Evolutionary conservation across 2,329 filamentous ascomycete species (phyloP).

Genomic region (Penicillium hordei): DNA sequence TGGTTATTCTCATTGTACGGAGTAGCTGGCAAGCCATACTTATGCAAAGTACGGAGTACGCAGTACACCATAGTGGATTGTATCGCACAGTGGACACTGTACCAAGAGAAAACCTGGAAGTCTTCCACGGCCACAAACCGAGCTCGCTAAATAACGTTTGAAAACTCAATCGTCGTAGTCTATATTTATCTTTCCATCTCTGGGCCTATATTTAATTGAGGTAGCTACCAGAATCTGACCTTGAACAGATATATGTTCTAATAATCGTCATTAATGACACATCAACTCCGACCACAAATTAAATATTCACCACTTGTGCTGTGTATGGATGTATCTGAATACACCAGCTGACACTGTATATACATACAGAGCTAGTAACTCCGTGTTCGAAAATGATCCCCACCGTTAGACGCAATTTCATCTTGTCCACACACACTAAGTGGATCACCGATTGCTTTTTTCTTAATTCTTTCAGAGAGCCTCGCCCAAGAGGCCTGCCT

Average conservation of each 20-base stretch:
- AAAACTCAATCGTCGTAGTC: neutral
- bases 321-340: neutral
- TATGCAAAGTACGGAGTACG: neutral
- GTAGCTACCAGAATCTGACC: neutral
- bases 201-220: neutral
- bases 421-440: constrained; percentile 19
- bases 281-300: neutral
- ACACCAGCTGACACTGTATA: constrained; percentile 11
- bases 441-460: constrained; percentile 24
- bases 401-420: constrained; percentile 19
- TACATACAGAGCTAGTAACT: constrained; percentile 9
- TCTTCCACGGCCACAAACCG: neutral
- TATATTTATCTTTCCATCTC: constrained; percentile 2
- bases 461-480: constrained; percentile 15
- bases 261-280: neutral
- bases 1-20: constrained; percentile 13
- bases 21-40: constrained; percentile 1
- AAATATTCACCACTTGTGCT: neutral
- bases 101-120: constrained; percentile 7
- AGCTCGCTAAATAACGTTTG: constrained; percentile 1
- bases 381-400: constrained; percentile 15
- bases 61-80: neutral
- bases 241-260: neutral
- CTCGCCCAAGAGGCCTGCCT: constrained; percentile 14
- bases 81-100: constrained; percentile 7